Percentiles rank a stretch among this genome's conserved stretches.
These are phyloP conservation scores for Coniella vitis DNA, from an alignment of 2,329 filamentous ascomycete genomes.

Conservation along the genomic window DNA sequence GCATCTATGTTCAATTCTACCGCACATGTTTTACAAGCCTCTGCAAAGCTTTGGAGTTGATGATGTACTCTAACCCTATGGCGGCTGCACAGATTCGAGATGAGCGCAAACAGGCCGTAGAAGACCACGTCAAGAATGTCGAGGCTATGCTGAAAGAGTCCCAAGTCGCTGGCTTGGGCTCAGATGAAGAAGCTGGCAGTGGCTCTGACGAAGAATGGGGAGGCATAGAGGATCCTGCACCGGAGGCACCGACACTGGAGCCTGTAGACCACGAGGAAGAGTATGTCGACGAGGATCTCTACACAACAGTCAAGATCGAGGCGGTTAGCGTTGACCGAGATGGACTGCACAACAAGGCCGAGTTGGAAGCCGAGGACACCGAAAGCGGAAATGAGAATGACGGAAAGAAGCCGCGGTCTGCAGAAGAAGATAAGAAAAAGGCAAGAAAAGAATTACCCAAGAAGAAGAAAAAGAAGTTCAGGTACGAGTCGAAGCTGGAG, in stretches of 20 bases:
- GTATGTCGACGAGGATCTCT: constrained; percentile 93
- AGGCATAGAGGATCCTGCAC: constrained; percentile 51
- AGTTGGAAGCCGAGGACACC: constrained; percentile 30
- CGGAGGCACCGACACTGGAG: constrained; percentile 26
- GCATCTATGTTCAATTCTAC: background rate
- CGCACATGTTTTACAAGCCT: background rate
- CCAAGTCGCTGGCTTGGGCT: constrained; percentile 38
- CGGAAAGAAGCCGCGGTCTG: constrained; percentile 17
- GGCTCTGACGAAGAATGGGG: constrained; percentile 50
- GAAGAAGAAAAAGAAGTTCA: constrained; percentile 85
- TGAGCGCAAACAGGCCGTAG: constrained; percentile 72
- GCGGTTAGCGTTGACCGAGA: constrained; percentile 74
- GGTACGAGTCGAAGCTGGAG: constrained; percentile 85
- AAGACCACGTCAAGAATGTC: constrained; percentile 73
- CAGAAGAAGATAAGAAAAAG: constrained; percentile 39
- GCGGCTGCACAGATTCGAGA: constrained; percentile 76
- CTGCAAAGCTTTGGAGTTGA: background rate
- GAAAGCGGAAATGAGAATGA: constrained; percentile 28
- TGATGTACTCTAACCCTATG: no score
- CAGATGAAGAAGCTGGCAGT: constrained; percentile 29
- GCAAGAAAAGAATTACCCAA: constrained; percentile 49
- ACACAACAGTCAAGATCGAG: constrained; percentile 91
- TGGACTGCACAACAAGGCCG: constrained; percentile 54
- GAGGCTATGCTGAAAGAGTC: constrained; percentile 62
- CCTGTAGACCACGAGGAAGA: constrained; percentile 79